Conservation (phyloP, 2,329 filamentous ascomycete genomes). For the Aspergillus amoenus region DNA sequence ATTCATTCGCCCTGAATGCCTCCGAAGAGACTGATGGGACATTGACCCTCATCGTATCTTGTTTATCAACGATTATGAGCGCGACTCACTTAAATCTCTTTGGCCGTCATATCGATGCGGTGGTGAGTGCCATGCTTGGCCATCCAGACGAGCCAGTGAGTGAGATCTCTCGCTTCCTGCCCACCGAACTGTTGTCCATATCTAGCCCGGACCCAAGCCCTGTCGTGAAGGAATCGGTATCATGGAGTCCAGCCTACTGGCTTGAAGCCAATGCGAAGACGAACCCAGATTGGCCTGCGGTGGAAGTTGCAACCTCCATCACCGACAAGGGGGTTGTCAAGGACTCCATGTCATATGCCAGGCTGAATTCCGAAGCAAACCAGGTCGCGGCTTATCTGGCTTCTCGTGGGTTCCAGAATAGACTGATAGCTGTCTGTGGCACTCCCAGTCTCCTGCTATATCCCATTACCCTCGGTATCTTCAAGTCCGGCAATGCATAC, state of each 20-base stretch:
- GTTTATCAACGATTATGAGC: constrained; percentile 23
- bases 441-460: constrained; percentile 21
- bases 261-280: constrained; percentile 26
- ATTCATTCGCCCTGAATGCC: constrained; percentile 42
- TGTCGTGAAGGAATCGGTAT: background rate
- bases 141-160: constrained; percentile 25
- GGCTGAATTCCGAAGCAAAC: constrained; percentile 24
- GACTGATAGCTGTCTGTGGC: constrained; percentile 29
- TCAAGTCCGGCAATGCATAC: constrained; percentile 35
- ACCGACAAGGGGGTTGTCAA: constrained; percentile 19
- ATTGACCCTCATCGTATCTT: constrained; percentile 26
- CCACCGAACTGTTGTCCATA: constrained; percentile 24
- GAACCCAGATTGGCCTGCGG: constrained; percentile 32
- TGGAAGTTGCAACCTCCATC: constrained; percentile 28
- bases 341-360: constrained; percentile 25
- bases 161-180: background rate
- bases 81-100: constrained; percentile 26
- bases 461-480: constrained; percentile 32
- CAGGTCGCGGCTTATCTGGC: constrained; percentile 26
- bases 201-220: constrained; percentile 20
- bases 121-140: constrained; percentile 28
- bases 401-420: constrained; percentile 21
- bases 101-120: constrained; percentile 28
- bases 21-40: constrained; percentile 23
- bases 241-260: constrained; percentile 19